Evolutionary conservation across 2,329 filamentous ascomycete species (phyloP).

Genomic region (Domatiomyces globalis): DNA sequence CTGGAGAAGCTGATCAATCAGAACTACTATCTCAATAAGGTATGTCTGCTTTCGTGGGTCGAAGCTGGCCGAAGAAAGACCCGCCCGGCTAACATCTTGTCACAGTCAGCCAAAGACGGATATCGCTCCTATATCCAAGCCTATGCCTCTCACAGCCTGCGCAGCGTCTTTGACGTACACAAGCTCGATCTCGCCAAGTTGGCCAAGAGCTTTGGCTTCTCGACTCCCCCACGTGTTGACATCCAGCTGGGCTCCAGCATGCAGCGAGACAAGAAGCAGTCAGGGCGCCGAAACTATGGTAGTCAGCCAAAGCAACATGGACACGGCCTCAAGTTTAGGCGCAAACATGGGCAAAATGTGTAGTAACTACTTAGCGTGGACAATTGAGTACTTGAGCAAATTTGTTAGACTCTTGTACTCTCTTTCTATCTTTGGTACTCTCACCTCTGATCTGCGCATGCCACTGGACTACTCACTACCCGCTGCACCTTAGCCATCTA

Average conservation of each 20-base stretch:
- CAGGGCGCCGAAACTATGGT: constrained; percentile 56
- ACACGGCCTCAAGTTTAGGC: constrained; percentile 38
- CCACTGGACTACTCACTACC: too few relatives aligned
- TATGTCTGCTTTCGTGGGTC: constrained; percentile 21
- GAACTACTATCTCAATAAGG: constrained; percentile 95
- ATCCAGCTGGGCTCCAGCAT: constrained; percentile 64
- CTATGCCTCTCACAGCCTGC: constrained; percentile 73
- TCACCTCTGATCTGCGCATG: too few relatives aligned
- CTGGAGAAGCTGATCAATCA: constrained; percentile 86
- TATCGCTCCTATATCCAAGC: constrained; percentile 89
- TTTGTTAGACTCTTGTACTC: too few relatives aligned
- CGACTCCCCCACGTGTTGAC: constrained; percentile 62
- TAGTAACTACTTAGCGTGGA: background rate
- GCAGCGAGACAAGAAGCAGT: constrained; percentile 56
- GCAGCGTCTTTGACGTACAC: constrained; percentile 72
- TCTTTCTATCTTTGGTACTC: background rate
- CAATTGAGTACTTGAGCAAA: background rate
- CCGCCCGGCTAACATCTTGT: background rate
- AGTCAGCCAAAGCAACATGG: constrained; percentile 55
- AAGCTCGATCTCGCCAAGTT: constrained; percentile 73
- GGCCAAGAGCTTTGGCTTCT: constrained; percentile 71
- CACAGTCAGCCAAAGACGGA: constrained; percentile 52
- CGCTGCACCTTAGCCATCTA: too few relatives aligned
- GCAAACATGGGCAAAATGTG: constrained; percentile 26
- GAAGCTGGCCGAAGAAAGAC: background rate